A percentile compares a stretch with the other conserved stretches of the same genome.
Evolutionary conservation across 169 alveolate species (phyloP).

Genomic region (Eimeria necatrix): DNA sequence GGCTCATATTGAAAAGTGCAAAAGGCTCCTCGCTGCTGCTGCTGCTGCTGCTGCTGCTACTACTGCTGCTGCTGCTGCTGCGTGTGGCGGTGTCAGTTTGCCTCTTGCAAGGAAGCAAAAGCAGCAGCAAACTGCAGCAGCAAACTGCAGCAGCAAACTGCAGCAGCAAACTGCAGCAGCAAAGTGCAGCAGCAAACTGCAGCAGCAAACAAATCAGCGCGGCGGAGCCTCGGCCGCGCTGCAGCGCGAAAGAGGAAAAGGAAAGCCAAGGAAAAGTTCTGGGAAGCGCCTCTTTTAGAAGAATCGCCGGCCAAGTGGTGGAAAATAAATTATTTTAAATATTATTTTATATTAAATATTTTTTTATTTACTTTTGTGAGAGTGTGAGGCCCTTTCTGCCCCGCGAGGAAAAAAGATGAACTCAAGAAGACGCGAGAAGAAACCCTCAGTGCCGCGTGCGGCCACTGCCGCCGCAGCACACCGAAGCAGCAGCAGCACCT

Average conservation of each 20-base stretch:
- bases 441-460: not conserved
- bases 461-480: not conserved
- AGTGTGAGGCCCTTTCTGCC: too few species aligned
- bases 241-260: not conserved
- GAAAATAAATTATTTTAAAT: not conserved
- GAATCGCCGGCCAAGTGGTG: not conserved
- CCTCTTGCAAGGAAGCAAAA: too few species aligned
- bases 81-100: not conserved
- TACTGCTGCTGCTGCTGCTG: not conserved
- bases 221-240: not conserved
- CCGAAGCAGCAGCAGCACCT: not conserved
- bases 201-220: not conserved
- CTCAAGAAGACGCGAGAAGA: too few species aligned
- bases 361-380: not conserved
- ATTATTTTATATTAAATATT: not conserved
- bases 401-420: not conserved
- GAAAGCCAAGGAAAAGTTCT: not conserved
- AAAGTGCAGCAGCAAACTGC: not conserved
- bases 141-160: slow-evolving; percentile 28
- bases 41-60: not conserved
- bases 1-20: too few species aligned
- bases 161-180: not conserved
- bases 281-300: not conserved
- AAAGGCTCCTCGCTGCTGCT: not conserved
- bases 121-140: slow-evolving; percentile 25